Evolutionary conservation across 805 yeast genomes (phyloP).

Genomic region (Spathaspora passalidarum): DNA sequence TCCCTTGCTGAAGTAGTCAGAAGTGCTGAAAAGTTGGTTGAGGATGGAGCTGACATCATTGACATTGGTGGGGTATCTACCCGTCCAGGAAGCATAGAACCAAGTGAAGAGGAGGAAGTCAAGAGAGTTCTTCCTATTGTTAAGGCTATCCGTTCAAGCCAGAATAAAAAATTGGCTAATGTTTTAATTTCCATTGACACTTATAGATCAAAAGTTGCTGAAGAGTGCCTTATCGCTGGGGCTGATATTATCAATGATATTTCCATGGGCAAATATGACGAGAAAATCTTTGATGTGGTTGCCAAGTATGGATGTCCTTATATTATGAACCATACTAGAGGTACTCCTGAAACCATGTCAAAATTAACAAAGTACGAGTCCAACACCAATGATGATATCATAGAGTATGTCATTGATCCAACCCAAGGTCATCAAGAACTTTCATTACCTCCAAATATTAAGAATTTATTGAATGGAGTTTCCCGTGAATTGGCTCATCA

Average conservation of each 20-base stretch:
- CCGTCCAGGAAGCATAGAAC: constrained; percentile 73
- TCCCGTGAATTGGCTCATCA: constrained; percentile 62
- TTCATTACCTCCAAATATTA: constrained; percentile 15
- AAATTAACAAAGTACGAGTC: constrained; percentile 51
- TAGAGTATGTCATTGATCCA: constrained; percentile 34
- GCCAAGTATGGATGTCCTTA: constrained; percentile 72
- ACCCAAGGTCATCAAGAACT: constrained; percentile 20
- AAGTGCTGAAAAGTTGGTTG: constrained; percentile 48
- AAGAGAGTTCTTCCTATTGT: constrained; percentile 69
- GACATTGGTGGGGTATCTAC: constrained; percentile 97
- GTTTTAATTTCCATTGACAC: constrained; percentile 83
- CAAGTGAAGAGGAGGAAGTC: constrained; percentile 64
- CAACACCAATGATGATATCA: constrained; percentile 31
- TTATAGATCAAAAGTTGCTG: constrained; percentile 73
- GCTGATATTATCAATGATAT: constrained; percentile 93
- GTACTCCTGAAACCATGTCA: constrained; percentile 73
- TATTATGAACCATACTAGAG: constrained; percentile 81
- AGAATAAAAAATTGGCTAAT: constrained; percentile 31
- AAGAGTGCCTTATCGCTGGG: constrained; percentile 64
- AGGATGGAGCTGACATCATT: constrained; percentile 67
- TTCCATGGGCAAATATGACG: constrained; percentile 74
- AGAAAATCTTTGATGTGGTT: constrained; percentile 61
- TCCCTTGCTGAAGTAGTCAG: constrained; percentile 37
- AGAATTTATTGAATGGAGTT: constrained; percentile 51
- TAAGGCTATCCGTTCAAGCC: constrained; percentile 50